Evolutionary conservation across 352 stramenopile genomes (phyloP).

Genomic region (Pythium rishiriense): DNA sequence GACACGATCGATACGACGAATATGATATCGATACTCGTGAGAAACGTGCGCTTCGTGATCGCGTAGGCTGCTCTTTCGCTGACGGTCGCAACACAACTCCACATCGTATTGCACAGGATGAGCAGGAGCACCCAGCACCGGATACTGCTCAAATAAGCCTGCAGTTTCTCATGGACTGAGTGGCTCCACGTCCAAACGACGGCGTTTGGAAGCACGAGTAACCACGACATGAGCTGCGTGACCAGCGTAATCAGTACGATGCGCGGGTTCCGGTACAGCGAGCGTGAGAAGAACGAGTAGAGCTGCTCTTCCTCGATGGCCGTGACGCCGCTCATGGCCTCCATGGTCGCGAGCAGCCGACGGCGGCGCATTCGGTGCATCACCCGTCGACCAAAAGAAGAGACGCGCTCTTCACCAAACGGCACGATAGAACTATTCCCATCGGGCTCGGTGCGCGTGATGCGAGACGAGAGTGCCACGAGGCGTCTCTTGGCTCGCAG

Average conservation of each 20-base stretch:
- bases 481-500: background rate
- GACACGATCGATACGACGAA: slow-evolving; percentile 11
- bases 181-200: slow-evolving; percentile 28
- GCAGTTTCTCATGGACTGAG: slow-evolving; percentile 18
- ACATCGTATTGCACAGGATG: slow-evolving; percentile 18
- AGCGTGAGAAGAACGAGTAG: slow-evolving; percentile 29
- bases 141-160: slow-evolving; percentile 30
- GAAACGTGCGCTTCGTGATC: slow-evolving; percentile 25
- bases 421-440: background rate
- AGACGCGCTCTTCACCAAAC: background rate
- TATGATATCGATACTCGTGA: slow-evolving; percentile 26
- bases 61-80: slow-evolving; percentile 14
- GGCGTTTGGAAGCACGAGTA: slow-evolving; percentile 25
- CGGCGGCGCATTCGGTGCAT: background rate
- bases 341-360: slow-evolving; percentile 16
- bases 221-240: slow-evolving; percentile 26
- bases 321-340: slow-evolving; percentile 18
- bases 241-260: slow-evolving; percentile 14
- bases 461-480: background rate
- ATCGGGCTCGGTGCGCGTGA: background rate
- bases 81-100: slow-evolving; percentile 11
- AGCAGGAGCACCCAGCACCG: slow-evolving; percentile 27
- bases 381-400: background rate
- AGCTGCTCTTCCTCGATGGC: slow-evolving; percentile 24
- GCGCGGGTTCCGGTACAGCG: slow-evolving; percentile 24